Conservation (phyloP, 805 yeast genomes). For the Candida dajiaensis region DNA sequence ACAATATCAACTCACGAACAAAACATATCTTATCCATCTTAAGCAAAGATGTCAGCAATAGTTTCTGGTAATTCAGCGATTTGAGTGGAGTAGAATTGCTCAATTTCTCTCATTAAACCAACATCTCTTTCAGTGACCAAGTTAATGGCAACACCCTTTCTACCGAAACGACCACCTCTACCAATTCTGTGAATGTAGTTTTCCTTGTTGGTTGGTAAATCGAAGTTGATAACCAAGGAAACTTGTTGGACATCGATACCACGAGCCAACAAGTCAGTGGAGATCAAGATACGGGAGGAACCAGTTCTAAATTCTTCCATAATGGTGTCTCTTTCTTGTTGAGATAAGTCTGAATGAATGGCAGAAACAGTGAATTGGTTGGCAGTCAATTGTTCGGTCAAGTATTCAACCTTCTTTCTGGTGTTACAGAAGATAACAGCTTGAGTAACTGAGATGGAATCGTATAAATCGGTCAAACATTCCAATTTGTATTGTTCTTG, state of each 20-base stretch:
- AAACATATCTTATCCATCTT: neutral
- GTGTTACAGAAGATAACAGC: conserved; percentile 98
- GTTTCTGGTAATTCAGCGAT: conserved; percentile 91
- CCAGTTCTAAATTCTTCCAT: conserved; percentile 97
- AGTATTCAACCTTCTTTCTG: conserved; percentile 87
- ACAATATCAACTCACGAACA: neutral
- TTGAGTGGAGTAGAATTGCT: conserved; percentile 82
- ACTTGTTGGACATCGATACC: conserved; percentile 98
- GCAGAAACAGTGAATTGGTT: conserved; percentile 87
- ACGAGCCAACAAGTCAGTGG: conserved; percentile 95
- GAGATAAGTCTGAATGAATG: conserved; percentile 96
- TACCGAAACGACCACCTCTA: conserved; percentile 97
- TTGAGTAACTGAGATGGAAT: conserved; percentile 91
- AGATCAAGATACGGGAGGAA: conserved; percentile 83
- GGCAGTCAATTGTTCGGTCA: conserved; percentile 65
- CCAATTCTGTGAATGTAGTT: conserved; percentile 97
- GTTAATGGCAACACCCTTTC: conserved; percentile 97
- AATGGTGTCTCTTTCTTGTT: conserved; percentile 86
- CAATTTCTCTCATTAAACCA: conserved; percentile 74
- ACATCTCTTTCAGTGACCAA: conserved; percentile 80
- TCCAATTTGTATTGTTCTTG: conserved; percentile 93
- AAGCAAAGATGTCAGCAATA: conserved; percentile 36
- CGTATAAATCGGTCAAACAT: conserved; percentile 90
- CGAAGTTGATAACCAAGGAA: conserved; percentile 90
- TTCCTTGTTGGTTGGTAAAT: conserved; percentile 83